Base-by-base conservation (phyloP, 345 rosid species). In the Rhodomyrtus tomentosa region DNA sequence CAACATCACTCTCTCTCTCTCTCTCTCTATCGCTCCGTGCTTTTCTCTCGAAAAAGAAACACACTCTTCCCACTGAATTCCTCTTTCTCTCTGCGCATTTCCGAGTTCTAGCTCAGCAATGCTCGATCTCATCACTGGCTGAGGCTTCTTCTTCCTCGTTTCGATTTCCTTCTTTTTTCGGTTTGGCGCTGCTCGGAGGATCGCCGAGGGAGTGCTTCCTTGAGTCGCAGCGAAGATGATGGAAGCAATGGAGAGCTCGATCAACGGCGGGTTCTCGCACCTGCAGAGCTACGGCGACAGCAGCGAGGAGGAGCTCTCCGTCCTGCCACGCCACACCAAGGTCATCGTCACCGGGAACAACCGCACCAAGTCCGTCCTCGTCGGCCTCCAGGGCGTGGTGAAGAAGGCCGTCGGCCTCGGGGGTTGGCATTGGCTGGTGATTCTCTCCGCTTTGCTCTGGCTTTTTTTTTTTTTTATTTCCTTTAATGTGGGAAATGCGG, bases 401-500 rank as follows among this genome's bases (percentile, higher is more conserved):
- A 95, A 96, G 91, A 96, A 96, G 88, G 99, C 99, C 58, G 99
- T 96, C 82, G 98, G 99, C 3, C 98, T 95, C 62, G 99, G 99
- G 73, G 99, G 99, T 25, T 96, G 99, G 98, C 98, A 96, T 92
- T 96, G 99, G 99, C 98, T 96, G 95, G 99, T 96, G 74, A 89
- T 68, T 87, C 10, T 72, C 80, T 20, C 84, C 15, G 21, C 27
- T 50, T 32, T 3, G 40, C 85, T 24, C 81, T 48, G 50, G 21
- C 72, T 40, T 80, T 59, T n/a, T 6, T 81, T 58, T 81, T 58
- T 81, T 85, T 82, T 81, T 82, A 21, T 24, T 45, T 22, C n/a
- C n/a, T n/a, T n/a, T n/a, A n/a, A n/a, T 36, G 83, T 50, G 68
- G 49, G 81, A 84, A 90, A 91, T 90, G 93, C 59, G 84, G 90